Percentiles rank a stretch among this genome's conserved stretches.
Conservation (phyloP, 192 early-diverging fungal species). For the Geosiphon pyriformis region DNA sequence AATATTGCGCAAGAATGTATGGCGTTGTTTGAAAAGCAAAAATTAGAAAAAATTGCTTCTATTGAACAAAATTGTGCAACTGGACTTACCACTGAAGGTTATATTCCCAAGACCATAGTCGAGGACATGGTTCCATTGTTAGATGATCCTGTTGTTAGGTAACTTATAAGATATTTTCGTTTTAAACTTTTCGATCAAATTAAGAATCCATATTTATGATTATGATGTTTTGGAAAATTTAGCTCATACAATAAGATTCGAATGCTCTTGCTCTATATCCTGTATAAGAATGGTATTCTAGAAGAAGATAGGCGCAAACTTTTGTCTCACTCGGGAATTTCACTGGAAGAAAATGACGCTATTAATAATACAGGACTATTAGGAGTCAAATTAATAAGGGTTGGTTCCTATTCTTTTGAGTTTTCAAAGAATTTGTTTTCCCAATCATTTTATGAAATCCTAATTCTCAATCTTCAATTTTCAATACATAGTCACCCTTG, state of each 20-base stretch:
- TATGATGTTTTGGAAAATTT: not conserved
- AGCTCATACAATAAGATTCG: constrained; percentile 67
- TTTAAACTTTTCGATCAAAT: too few species aligned
- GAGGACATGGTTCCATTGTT: constrained; percentile 73
- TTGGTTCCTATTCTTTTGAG: not conserved
- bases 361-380: constrained; percentile 68
- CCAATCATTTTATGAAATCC: not conserved
- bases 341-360: constrained; percentile 69
- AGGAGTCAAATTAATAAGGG: constrained; percentile 56
- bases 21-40: constrained; percentile 62
- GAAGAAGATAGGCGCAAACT: constrained; percentile 65
- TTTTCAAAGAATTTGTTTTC: not conserved
- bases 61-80: constrained; percentile 83
- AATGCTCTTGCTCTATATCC: constrained; percentile 75
- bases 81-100: constrained; percentile 71
- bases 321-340: constrained; percentile 63
- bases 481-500: constrained; percentile 2
- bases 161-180: not conserved
- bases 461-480: too few species aligned
- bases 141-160: constrained; percentile 60
- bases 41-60: constrained; percentile 60
- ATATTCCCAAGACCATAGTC: constrained; percentile 57
- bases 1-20: constrained; percentile 82
- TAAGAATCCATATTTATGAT: too few species aligned
- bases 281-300: constrained; percentile 69